phyloP scores from a whole-genome alignment of 208 protist species.

The Trypanosoma theileri region DNA sequence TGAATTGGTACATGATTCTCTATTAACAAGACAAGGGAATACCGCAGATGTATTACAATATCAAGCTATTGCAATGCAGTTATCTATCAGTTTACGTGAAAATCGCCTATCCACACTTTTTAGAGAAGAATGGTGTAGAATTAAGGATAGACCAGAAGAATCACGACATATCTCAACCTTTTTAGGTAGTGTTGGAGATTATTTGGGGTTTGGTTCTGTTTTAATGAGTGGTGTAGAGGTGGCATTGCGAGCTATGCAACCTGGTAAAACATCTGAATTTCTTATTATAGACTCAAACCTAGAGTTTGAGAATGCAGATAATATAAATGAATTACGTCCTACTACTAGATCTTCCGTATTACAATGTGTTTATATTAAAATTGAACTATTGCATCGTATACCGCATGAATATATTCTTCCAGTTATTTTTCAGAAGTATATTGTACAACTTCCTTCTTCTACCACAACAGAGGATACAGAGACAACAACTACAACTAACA shows the following conservation, averaged over 20 bases:
- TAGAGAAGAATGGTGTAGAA: background rate
- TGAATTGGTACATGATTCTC: slow-evolving; percentile 3
- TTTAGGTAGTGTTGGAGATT: background rate
- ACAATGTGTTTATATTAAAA: slow-evolving; percentile 11
- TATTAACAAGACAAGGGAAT: background rate
- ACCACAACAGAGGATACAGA: background rate
- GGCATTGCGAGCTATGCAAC: slow-evolving; percentile 20
- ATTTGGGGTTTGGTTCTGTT: background rate
- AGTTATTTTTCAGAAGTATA: slow-evolving; percentile 15
- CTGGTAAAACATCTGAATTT: slow-evolving; percentile 18
- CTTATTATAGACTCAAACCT: slow-evolving; percentile 1
- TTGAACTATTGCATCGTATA: slow-evolving; percentile 3
- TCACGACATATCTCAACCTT: background rate
- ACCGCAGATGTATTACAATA: background rate
- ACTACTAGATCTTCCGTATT: background rate
- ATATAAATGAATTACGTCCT: background rate
- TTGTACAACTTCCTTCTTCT: background rate
- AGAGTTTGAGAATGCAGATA: background rate
- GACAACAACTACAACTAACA: too few relatives aligned
- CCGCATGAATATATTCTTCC: slow-evolving; percentile 6
- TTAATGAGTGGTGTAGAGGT: slow-evolving; percentile 15
- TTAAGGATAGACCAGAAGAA: background rate
- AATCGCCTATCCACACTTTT: slow-evolving; percentile 17
- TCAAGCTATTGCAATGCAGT: background rate
- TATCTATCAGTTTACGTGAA: slow-evolving; percentile 25